These are phyloP conservation scores for Viola pubescens DNA, from an alignment of 441 rosid genomes.

Conservation along the genomic window DNA sequence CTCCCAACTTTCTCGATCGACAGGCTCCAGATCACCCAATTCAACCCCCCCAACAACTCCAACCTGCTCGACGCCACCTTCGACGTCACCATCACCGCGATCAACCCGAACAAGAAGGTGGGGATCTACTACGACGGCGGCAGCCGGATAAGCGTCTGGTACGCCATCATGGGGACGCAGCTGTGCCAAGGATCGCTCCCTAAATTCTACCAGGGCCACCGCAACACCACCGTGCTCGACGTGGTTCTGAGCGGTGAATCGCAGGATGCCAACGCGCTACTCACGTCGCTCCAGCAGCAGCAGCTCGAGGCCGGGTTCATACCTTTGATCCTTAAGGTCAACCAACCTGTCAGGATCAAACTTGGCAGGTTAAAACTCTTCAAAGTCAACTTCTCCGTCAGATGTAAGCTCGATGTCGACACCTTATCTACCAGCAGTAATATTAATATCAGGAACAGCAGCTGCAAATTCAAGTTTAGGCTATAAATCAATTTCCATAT, in stretches of 20 bases:
- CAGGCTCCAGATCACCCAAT: constrained; percentile 43
- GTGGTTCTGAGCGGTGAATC: constrained; percentile 51
- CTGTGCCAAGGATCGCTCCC: constrained; percentile 73
- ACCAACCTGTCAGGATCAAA: constrained; percentile 77
- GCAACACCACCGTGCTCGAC: constrained; percentile 59
- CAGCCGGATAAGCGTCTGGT: constrained; percentile 56
- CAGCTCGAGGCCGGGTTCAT: constrained; percentile 41
- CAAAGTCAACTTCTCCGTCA: constrained; percentile 52
- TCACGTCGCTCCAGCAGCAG: constrained; percentile 32
- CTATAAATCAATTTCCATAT: constrained; percentile 23
- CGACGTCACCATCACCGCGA: constrained; percentile 55
- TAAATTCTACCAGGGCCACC: constrained; percentile 84
- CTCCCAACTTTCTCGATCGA: constrained; percentile 69
- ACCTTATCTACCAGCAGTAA: constrained; percentile 34
- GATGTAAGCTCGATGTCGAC: constrained; percentile 55
- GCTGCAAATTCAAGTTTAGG: constrained; percentile 59
- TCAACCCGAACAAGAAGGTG: constrained; percentile 65
- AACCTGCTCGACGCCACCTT: constrained; percentile 44
- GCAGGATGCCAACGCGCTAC: constrained; percentile 39
- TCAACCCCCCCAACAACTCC: constrained; percentile 30
- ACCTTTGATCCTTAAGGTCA: constrained; percentile 57
- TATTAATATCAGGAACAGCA: constrained; percentile 48
- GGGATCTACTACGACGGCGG: constrained; percentile 81
- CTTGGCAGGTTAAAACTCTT: constrained; percentile 66
- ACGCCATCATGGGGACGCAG: constrained; percentile 25